phyloP scores from a whole-genome alignment of 2,329 filamentous ascomycete species.

The Penicillium sp. region DNA sequence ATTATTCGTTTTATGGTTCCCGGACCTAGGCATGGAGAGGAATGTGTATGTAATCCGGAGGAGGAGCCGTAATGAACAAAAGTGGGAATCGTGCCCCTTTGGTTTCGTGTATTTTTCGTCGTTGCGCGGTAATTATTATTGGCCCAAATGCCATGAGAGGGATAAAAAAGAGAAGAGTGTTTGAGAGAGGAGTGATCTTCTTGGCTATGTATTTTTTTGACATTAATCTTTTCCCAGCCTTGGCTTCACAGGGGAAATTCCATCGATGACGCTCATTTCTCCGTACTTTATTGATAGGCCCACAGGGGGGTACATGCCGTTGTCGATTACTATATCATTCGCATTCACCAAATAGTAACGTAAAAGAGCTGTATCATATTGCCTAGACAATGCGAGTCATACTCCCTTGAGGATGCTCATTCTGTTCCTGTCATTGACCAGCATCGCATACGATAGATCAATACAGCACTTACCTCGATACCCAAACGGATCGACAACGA shows the following conservation, averaged over 20 bases:
- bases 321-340: neutral
- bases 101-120: conserved; percentile 20
- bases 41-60: conserved; percentile 24
- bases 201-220: neutral
- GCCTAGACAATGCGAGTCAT: neutral
- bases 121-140: conserved; percentile 10
- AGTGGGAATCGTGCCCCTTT: conserved; percentile 2
- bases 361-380: neutral
- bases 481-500: conserved; percentile 7
- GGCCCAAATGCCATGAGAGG: neutral
- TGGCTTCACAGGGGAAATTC: conserved; percentile 3
- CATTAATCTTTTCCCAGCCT: neutral
- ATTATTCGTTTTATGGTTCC: conserved; percentile 32
- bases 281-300: conserved; percentile 1
- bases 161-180: neutral
- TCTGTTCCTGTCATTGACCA: neutral
- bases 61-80: conserved; percentile 1
- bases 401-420: neutral
- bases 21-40: conserved; percentile 24
- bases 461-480: neutral
- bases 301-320: neutral
- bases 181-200: neutral
- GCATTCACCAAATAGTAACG: neutral
- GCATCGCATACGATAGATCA: neutral
- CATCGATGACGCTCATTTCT: conserved; percentile 3